Evolutionary conservation across 768 basidiomycete genomes (phyloP).

Genomic region (Psilocybe subaeruginosa): DNA sequence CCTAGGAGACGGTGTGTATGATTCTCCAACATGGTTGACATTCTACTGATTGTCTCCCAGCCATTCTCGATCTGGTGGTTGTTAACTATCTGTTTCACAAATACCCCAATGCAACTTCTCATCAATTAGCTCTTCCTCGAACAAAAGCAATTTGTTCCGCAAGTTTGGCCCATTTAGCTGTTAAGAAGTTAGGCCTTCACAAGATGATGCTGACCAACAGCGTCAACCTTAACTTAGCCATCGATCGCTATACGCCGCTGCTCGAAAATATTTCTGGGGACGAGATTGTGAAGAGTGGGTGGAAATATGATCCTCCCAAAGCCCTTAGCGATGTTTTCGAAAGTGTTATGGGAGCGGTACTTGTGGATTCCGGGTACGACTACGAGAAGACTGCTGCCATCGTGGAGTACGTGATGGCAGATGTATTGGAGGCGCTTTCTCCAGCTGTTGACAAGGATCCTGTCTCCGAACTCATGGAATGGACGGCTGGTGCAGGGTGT

Average conservation of each 20-base stretch:
- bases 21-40: conserved; percentile 6
- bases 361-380: conserved; percentile 79
- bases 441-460: conserved; percentile 72
- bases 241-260: conserved; percentile 61
- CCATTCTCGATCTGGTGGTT: conserved; percentile 73
- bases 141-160: conserved; percentile 74
- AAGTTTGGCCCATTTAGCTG: conserved; percentile 70
- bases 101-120: conserved; percentile 73
- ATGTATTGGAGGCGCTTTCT: conserved; percentile 61
- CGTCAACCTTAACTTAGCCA: conserved; percentile 65
- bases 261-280: conserved; percentile 57
- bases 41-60: conserved; percentile 36
- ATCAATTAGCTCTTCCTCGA: conserved; percentile 73
- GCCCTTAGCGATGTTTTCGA: conserved; percentile 84
- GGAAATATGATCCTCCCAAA: conserved; percentile 88
- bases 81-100: conserved; percentile 71
- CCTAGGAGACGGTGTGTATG: conserved; percentile 78
- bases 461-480: conserved; percentile 70
- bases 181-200: conserved; percentile 69
- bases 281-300: conserved; percentile 69
- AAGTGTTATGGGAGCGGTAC: conserved; percentile 80
- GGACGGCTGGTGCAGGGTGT: conserved; percentile 65
- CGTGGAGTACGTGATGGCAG: conserved; percentile 65
- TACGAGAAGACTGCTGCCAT: conserved; percentile 69
- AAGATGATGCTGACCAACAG: conserved; percentile 72